phyloP scores from a whole-genome alignment of 202 grass and related monocot species.

The Brachypodium distachyon region DNA sequence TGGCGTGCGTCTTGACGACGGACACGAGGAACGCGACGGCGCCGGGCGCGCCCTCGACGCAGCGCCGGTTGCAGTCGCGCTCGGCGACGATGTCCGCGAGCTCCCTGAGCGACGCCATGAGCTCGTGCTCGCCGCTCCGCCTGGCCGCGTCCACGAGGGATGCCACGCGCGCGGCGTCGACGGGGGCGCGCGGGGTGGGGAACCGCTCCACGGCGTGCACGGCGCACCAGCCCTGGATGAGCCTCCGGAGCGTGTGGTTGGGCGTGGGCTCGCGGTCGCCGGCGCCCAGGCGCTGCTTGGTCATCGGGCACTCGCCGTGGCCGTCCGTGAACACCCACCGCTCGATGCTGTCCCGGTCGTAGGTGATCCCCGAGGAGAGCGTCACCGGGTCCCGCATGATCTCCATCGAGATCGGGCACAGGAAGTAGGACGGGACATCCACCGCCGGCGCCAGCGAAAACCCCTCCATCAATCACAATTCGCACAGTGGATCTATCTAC shows the following conservation, averaged over 20 bases:
- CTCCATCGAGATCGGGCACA: slow-evolving; percentile 89
- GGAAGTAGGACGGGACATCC: slow-evolving; percentile 69
- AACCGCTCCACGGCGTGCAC: slow-evolving; percentile 66
- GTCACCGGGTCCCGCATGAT: slow-evolving; percentile 87
- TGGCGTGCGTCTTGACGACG: slow-evolving; percentile 28
- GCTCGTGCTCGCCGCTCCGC: neutral
- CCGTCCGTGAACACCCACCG: slow-evolving; percentile 70
- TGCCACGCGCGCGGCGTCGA: slow-evolving; percentile 33
- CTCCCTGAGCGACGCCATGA: slow-evolving; percentile 29
- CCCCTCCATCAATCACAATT: slow-evolving; percentile 21
- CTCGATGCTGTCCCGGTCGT: slow-evolving; percentile 84
- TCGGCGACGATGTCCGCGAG: slow-evolving; percentile 46
- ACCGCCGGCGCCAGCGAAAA: slow-evolving; percentile 19
- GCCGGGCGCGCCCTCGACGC: slow-evolving; percentile 36
- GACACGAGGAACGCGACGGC: slow-evolving; percentile 55
- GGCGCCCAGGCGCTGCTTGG: slow-evolving; percentile 40
- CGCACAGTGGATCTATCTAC: neutral
- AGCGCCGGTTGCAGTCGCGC: slow-evolving; percentile 69
- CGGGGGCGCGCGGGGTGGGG: slow-evolving; percentile 53
- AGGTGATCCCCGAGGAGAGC: slow-evolving; percentile 86
- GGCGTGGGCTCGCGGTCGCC: slow-evolving; percentile 58
- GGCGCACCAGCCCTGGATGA: slow-evolving; percentile 84
- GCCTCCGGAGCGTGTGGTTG: slow-evolving; percentile 83
- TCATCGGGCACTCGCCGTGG: slow-evolving; percentile 65
- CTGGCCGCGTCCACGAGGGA: slow-evolving; percentile 27